Conservation (phyloP, 208 protist species). For the Kentomonas sorsogonicus region DNA sequence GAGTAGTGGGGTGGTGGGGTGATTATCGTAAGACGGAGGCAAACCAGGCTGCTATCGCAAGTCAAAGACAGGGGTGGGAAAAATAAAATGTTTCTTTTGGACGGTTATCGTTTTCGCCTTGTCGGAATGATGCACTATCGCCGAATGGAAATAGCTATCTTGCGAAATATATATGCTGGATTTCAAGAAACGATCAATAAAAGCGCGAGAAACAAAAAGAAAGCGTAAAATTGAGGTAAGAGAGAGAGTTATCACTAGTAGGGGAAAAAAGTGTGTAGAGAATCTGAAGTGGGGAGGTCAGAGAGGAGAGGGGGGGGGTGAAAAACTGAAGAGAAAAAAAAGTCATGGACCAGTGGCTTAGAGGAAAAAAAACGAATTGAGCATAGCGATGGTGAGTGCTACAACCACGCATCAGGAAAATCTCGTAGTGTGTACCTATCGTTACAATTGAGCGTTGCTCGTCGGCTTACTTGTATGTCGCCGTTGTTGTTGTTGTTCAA, state of each 20-base stretch:
- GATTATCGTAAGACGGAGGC: too few relatives aligned
- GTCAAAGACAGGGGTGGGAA: neutral
- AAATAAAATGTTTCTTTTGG: constrained; percentile 1
- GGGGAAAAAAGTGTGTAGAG: neutral
- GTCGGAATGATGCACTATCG: neutral
- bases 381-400: neutral
- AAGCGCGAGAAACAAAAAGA: neutral
- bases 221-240: constrained; percentile 2
- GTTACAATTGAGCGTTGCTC: too few relatives aligned
- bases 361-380: neutral
- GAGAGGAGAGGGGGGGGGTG: constrained; percentile 5
- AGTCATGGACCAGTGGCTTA: neutral
- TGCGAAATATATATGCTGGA: neutral
- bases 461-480: too few relatives aligned
- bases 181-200: neutral
- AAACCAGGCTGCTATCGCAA: too few relatives aligned
- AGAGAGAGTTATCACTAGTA: constrained; percentile 1
- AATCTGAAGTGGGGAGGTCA: neutral
- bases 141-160: neutral
- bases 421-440: too few relatives aligned
- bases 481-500: too few relatives aligned
- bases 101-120: constrained; percentile 2
- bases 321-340: neutral
- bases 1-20: too few relatives aligned
- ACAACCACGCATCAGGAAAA: neutral